Evolutionary conservation across 2,329 filamentous ascomycete genomes (phyloP), one percentile per base, ranked within the genome.

Genomic region (Colletotrichum gigasporum): DNA sequence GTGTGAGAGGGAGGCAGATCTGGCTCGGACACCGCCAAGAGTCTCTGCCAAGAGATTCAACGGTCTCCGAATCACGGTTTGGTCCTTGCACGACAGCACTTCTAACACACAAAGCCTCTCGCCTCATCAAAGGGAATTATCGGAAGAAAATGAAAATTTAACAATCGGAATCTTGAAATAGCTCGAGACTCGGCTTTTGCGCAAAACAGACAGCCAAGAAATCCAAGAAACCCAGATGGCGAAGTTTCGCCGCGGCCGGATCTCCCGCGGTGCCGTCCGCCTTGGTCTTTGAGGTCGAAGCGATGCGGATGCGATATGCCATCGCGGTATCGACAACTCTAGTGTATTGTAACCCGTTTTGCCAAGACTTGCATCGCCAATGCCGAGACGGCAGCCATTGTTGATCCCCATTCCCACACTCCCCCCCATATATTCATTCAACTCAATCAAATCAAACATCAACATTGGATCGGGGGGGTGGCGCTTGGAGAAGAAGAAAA

Each of bases 1-100:
- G 11, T 3, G 34, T n/a, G 20, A 28, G 30, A 26, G n/a, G 6
- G 5, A 18, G 55, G 3, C 30, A 48, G 44, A 57, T 64, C 55
- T 60, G 20, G 61, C 61, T 64, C 61, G 48, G 61, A 60, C 47
- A 41, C 44, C 10, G 12, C 12, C 16, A n/a, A n/a, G n/a, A n/a
- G n/a, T n/a, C 5, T 9, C 18, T 30, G 61, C 61, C 61, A 64
- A 61, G 61, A 64, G 48, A 61, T 64, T 18, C 37, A 64, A 64
- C 55, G 47, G 47, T 47, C 41, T 53, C 55, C 44, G 32, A 18
- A 20, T 42, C 10, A 20, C 24, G 30, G 14, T 50, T 48, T 56
- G 28, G 34, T 57, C 26, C 41, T 37, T 26, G 56, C 48, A 18
- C 28, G 47, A 24, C 22, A 16, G 16, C 4, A 28, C 28, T 56